A percentile compares a stretch with the other conserved stretches of the same genome.
phyloP scores from a whole-genome alignment of 495 filamentous ascomycete genomes.

The Penicillium cosmopolitanum region DNA sequence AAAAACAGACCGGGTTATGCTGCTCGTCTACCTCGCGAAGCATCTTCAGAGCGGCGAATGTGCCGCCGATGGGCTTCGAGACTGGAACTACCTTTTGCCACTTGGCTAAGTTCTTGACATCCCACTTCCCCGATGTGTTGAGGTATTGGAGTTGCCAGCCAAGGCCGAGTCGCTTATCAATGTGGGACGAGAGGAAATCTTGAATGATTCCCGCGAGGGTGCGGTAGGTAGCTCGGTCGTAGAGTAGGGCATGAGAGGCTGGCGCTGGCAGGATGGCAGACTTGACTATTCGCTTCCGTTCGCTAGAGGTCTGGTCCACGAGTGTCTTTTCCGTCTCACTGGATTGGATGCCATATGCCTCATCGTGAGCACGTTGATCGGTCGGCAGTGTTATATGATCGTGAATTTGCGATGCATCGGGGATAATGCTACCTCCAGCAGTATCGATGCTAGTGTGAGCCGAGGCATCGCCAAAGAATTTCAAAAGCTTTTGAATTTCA shows the following conservation, averaged over 20 bases:
- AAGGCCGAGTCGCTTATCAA: conserved; percentile 76
- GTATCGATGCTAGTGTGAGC: conserved; percentile 34
- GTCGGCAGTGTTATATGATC: conserved; percentile 24
- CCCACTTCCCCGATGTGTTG: conserved; percentile 90
- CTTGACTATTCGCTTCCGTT: conserved; percentile 59
- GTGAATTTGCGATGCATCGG: conserved; percentile 48
- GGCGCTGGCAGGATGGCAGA: conserved; percentile 74
- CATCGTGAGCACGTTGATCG: conserved; percentile 28
- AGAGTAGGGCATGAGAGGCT: conserved; percentile 83
- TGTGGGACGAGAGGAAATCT: conserved; percentile 72
- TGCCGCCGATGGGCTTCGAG: conserved; percentile 70
- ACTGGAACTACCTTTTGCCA: conserved; percentile 82
- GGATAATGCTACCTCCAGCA: conserved; percentile 48
- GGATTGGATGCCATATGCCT: conserved; percentile 29
- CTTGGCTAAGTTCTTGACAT: conserved; percentile 93
- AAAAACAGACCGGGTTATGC: conserved; percentile 78
- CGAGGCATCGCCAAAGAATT: conserved; percentile 52
- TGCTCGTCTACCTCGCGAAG: conserved; percentile 82
- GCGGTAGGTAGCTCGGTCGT: conserved; percentile 74
- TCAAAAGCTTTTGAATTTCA: conserved; percentile 71
- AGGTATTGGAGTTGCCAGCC: conserved; percentile 91
- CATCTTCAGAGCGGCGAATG: conserved; percentile 88
- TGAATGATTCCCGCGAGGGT: conserved; percentile 80
- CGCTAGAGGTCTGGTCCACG: conserved; percentile 8
- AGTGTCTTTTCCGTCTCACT: conserved; percentile 27